These are phyloP conservation scores for Corylus avellana DNA, from an alignment of 306 rosid genomes.

Conservation along the genomic window DNA sequence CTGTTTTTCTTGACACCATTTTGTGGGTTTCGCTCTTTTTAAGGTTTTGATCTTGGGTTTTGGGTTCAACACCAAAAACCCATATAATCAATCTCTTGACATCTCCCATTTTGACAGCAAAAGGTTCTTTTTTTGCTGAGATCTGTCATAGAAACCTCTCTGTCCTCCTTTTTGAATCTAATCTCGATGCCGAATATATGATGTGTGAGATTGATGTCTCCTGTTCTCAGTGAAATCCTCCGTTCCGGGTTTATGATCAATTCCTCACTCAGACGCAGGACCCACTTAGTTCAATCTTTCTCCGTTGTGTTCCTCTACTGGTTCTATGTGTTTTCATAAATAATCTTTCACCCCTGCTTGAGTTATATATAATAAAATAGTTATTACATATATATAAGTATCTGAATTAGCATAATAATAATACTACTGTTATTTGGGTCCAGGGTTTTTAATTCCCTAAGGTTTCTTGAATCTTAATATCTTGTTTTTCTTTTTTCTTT, in stretches of 20 bases:
- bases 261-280: conserved; percentile 77
- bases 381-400: not conserved
- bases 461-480: conserved; percentile 4
- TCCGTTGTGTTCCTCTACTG: conserved; percentile 90
- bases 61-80: conserved; percentile 1
- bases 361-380: not conserved
- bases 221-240: conserved; percentile 92
- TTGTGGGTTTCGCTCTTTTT: not conserved
- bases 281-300: conserved; percentile 92
- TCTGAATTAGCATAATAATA: conserved; percentile 1
- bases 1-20: not conserved
- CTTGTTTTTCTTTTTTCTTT: not conserved
- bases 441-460: conserved; percentile 2
- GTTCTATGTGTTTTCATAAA: conserved; percentile 87
- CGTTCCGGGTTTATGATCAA: conserved; percentile 83
- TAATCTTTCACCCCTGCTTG: not conserved
- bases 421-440: conserved; percentile 18
- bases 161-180: not conserved
- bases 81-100: not conserved
- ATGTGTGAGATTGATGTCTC: conserved; percentile 86
- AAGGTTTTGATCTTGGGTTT: conserved; percentile 8
- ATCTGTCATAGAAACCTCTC: not conserved
- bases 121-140: not conserved
- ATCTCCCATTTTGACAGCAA: conserved; percentile 11
- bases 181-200: conserved; percentile 36